These are phyloP conservation scores for Malus asiatica DNA, from an alignment of 306 rosid genomes.

Conservation along the genomic window DNA sequence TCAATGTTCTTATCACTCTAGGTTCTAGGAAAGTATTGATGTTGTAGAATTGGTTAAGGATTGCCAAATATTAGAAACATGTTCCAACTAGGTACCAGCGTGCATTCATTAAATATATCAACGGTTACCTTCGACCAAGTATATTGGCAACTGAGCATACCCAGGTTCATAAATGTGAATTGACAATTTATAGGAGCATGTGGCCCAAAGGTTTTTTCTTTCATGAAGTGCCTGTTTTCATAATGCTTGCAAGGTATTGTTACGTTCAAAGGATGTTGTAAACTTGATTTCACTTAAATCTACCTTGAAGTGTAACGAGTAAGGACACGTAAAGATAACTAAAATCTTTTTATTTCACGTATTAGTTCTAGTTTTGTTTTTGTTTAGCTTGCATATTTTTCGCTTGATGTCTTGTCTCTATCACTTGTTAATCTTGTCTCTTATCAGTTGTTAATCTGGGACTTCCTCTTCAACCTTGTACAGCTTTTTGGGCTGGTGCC, in stretches of 20 bases:
- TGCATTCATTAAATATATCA: neutral
- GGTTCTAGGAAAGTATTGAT: neutral
- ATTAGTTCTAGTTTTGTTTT: neutral
- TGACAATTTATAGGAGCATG: neutral
- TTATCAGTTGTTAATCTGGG: neutral
- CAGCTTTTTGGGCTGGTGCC: slow-evolving; percentile 48
- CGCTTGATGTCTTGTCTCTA: neutral
- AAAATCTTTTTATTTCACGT: neutral
- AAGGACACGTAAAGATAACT: neutral
- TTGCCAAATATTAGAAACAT: neutral
- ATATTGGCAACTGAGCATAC: neutral
- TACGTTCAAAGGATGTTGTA: neutral
- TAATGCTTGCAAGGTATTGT: neutral
- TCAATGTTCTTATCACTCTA: neutral
- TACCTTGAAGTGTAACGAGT: neutral
- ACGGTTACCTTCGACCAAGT: neutral
- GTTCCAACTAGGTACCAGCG: neutral
- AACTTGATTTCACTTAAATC: neutral
- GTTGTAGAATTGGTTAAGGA: neutral
- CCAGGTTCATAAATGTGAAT: neutral
- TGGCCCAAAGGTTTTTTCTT: neutral
- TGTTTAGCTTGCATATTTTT: neutral
- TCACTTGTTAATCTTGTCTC: neutral
- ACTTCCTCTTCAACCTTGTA: neutral
- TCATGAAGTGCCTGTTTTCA: neutral